Base-by-base conservation (phyloP, 2,329 filamentous ascomycete species). In the Canariomyces notabilis region DNA sequence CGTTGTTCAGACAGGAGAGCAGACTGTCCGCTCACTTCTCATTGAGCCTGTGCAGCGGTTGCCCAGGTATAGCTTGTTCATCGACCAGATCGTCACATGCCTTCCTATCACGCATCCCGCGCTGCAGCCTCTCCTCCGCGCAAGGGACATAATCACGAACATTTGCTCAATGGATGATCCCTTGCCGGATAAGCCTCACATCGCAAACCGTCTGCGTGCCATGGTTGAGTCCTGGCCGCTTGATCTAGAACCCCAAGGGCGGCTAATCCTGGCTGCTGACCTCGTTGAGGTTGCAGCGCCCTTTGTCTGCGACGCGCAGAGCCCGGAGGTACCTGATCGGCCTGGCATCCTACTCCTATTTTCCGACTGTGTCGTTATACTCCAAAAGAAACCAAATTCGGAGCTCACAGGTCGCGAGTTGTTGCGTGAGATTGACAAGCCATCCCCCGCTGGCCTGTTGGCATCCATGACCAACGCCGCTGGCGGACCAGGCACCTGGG, bases 31-130 rank as follows among this genome's bases (percentile, higher is more conserved):
- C 39, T 97, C 93, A 3, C 79, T 93, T 52, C 77, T 98, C 44
- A 98, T 98, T 63, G 93, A 98, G 66, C 93, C 93, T 2, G 90
- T 98, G 0, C 93, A 98, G 65, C 79, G 93, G 42, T 76, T 98
- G 42, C 93, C 93, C 20, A 84, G 93, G 20, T 98, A 98, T 68
- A 96, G 89, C 60, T 74, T 98, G 29, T 85, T 97, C 61, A 97
- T 98, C 58, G 93, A 98, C 68, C 90, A 94, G 60, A 96, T 98
- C 61, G 80, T 93, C 38, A 82, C 84, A 55, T 89, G 86, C 50
- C 76, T 97, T 15, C 90, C 91, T 4, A 80, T 90, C 41, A 82
- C 86, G 7, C 90, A 97, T 62, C 87, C 89, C 2, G 90, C 90
- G 0, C 75, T 95, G 43, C 84, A 86, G 55, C 76, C 78, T 2